Evolutionary conservation across 164 flowering plant species (phyloP).

Genomic region (Houttuynia cordata): DNA sequence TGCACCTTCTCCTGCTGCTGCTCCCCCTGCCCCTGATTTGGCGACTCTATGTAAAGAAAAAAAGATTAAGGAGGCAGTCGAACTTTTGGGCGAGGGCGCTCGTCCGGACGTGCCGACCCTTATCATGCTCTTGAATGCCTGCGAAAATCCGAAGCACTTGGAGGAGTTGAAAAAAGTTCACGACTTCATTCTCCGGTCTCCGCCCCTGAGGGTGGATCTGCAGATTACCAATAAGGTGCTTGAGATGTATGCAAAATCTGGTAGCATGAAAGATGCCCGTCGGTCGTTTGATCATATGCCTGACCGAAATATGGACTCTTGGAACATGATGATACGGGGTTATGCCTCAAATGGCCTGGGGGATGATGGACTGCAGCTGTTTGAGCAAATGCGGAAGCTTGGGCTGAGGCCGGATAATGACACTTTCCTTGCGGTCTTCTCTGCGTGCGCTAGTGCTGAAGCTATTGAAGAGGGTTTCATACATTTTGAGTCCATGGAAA

Average conservation of each 20-base stretch:
- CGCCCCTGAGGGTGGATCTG: constrained; percentile 36
- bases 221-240: constrained; percentile 40
- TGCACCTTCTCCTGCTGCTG: constrained; percentile 2
- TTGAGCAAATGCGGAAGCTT: constrained; percentile 50
- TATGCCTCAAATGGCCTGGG: constrained; percentile 53
- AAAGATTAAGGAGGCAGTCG: constrained; percentile 57
- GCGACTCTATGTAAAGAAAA: constrained; percentile 35
- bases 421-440: constrained; percentile 52
- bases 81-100: constrained; percentile 47
- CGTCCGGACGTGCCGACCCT: constrained; percentile 39
- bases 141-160: constrained; percentile 28
- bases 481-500: constrained; percentile 56
- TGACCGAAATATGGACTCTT: constrained; percentile 49
- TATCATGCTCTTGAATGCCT: constrained; percentile 26
- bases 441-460: constrained; percentile 61
- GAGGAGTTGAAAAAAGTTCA: constrained; percentile 66
- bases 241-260: constrained; percentile 56
- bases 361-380: constrained; percentile 69
- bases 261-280: constrained; percentile 58
- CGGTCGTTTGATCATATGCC: constrained; percentile 67
- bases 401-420: constrained; percentile 37
- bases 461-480: constrained; percentile 70
- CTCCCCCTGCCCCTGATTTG: constrained; percentile 26
- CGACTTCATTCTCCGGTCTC: constrained; percentile 48
- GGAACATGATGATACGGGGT: constrained; percentile 63